phyloP scores from a whole-genome alignment of 257 asterid genomes.

The Solanum corneliomulleri region DNA sequence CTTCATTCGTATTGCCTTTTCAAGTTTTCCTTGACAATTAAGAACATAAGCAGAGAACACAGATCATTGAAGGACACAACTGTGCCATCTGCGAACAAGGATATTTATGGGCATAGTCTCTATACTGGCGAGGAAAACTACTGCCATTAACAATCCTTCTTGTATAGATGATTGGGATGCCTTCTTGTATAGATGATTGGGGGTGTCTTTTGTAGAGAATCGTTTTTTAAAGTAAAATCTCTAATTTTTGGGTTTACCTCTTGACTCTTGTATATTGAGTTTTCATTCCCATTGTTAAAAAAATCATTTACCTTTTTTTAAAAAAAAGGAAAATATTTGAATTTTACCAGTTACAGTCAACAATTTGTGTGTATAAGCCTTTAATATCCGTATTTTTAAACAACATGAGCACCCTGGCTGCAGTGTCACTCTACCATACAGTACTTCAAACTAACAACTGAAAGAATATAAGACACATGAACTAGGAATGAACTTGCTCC shows the following conservation, averaged over 20 bases:
- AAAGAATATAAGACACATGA: constrained; percentile 3
- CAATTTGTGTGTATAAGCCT: not conserved
- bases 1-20: not conserved
- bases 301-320: not conserved
- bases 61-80: not conserved
- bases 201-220: not conserved
- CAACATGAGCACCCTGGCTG: not conserved
- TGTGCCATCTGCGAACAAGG: not conserved
- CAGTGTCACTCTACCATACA: not conserved
- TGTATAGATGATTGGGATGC: not conserved
- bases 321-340: not conserved
- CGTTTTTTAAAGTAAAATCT: not conserved
- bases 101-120: not conserved
- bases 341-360: not conserved
- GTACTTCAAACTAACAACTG: not conserved
- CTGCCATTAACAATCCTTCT: not conserved
- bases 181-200: not conserved
- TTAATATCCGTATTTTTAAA: not conserved
- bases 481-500: not conserved
- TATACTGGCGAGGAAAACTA: not conserved
- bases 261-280: not conserved
- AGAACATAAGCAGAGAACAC: not conserved
- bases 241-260: not conserved
- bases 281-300: not conserved
- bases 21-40: not conserved